Base-by-base conservation (phyloP, 1,284 basidiomycete species). In the Ceratobasidium sp. region DNA sequence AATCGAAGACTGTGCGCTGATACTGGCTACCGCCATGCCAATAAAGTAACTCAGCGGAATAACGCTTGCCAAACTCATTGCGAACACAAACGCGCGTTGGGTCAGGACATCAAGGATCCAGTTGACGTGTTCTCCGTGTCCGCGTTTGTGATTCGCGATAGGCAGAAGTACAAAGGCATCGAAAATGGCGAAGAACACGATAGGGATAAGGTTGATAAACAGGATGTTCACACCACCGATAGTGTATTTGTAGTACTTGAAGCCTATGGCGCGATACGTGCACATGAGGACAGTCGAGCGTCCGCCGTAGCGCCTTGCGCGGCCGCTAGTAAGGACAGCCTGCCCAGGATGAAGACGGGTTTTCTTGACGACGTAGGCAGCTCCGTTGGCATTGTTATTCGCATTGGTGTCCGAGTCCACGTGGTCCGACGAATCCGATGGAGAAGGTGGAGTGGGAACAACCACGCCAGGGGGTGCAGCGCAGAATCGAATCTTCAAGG, bases 31-130 rank as follows among this genome's bases (percentile, higher is more conserved):
- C 1, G 98, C 98, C 98, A 99, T 99, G 26, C 98, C 98, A 79
- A 99, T 98, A 83, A 98, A 99, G 85, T 99, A 99, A 7, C 94
- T 96, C 7, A 99, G 86, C 0, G 98, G 98, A 75, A 99, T 98
- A 77, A 99, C 95, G 77, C 93, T 95, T 21, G 93, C 88, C 41
- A 99, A 85, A 76, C 93, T 89, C 78, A 97, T 82, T 52, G 94
- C 78, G 80, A 99, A 99, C 78, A 99, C 92, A 77, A 95, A 83
- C 0, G 86, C 88, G 69, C 91, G 91, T 1, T 90, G 90, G 2
- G 94, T 87, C 69, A 99, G 80, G 74, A 92, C 80, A 0, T 84
- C 84, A 43, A 98, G 83, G 74, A 98, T 80, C 0, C 86, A 85
- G 0, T 90, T 88, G 69, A 93, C 84, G n/a, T 83, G 79, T 76